These are phyloP conservation scores for Margaritispora aquatica DNA, from an alignment of 495 filamentous ascomycete species.

Conservation along the genomic window DNA sequence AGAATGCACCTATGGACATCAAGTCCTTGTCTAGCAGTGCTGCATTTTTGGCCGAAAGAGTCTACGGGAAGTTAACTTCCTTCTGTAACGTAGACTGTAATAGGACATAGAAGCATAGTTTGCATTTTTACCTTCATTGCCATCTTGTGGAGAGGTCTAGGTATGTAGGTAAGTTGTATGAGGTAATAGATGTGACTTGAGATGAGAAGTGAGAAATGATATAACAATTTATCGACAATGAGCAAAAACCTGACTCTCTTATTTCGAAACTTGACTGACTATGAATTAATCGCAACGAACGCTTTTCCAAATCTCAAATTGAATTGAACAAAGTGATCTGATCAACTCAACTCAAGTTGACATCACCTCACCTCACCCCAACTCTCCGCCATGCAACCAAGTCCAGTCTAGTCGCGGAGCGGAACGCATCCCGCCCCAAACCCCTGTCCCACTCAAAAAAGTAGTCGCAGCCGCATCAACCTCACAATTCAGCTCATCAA, in stretches of 20 bases:
- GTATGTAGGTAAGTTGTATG: background rate
- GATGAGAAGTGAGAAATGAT: background rate
- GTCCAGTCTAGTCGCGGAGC: conserved; percentile 1
- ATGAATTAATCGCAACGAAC: too few relatives aligned
- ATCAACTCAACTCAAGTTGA: conserved; percentile 9
- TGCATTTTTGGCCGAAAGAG: conserved; percentile 80
- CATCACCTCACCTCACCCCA: conserved; percentile 4
- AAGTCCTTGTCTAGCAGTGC: conserved; percentile 87
- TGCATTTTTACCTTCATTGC: conserved; percentile 5
- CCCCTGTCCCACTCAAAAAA: conserved; percentile 4
- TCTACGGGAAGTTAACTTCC: conserved; percentile 53
- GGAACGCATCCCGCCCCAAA: background rate
- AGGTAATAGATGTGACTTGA: background rate
- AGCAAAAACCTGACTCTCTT: too few relatives aligned
- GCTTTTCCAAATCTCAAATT: background rate
- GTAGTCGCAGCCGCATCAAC: background rate
- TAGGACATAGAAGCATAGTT: too few relatives aligned
- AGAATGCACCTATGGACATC: conserved; percentile 89
- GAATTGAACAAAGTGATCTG: too few relatives aligned
- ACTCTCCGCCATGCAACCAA: background rate
- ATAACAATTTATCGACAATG: too few relatives aligned
- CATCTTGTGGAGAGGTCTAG: background rate
- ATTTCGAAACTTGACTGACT: too few relatives aligned
- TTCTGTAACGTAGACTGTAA: too few relatives aligned
- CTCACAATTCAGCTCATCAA: background rate